A percentile compares a stretch with the other conserved stretches of the same genome.
These are phyloP conservation scores for Meyerozyma smithsonii DNA, from an alignment of 1,139 yeast genomes.

Conservation along the genomic window DNA sequence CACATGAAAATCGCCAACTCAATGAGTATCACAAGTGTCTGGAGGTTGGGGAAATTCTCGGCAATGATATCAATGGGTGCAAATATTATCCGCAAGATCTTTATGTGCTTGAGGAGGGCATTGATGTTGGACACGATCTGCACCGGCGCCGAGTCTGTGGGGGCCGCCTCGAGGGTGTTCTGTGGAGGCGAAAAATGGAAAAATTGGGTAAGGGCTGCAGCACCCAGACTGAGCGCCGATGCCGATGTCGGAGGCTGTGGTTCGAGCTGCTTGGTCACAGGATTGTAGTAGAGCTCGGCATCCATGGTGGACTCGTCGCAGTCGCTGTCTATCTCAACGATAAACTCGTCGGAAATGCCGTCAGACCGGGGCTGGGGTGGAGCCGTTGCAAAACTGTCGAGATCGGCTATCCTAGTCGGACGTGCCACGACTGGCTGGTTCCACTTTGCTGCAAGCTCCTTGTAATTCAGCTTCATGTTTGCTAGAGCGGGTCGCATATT, in stretches of 20 bases:
- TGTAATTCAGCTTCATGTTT: constrained; percentile 18
- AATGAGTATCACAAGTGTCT: constrained; percentile 34
- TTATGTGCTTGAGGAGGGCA: constrained; percentile 30
- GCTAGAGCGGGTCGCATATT: background rate
- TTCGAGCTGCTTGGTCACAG: constrained; percentile 30
- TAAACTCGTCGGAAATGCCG: constrained; percentile 4
- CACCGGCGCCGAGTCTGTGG: background rate
- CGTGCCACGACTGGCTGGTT: constrained; percentile 25
- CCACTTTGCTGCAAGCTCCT: constrained; percentile 27
- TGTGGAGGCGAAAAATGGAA: constrained; percentile 1
- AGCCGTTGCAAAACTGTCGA: background rate
- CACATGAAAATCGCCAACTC: constrained; percentile 40
- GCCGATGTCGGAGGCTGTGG: constrained; percentile 29
- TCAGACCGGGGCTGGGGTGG: background rate
- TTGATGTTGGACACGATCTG: constrained; percentile 23
- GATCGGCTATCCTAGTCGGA: background rate
- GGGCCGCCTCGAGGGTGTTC: background rate
- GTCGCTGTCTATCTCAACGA: constrained; percentile 12
- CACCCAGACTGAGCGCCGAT: constrained; percentile 1
- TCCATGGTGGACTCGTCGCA: constrained; percentile 21
- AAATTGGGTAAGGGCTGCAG: background rate
- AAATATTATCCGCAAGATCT: constrained; percentile 34
- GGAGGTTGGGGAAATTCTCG: constrained; percentile 34
- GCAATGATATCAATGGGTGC: constrained; percentile 42
- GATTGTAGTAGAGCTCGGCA: constrained; percentile 32